Conservation (phyloP, 2,329 filamentous ascomycete genomes). For the Gremmenia infestans region DNA sequence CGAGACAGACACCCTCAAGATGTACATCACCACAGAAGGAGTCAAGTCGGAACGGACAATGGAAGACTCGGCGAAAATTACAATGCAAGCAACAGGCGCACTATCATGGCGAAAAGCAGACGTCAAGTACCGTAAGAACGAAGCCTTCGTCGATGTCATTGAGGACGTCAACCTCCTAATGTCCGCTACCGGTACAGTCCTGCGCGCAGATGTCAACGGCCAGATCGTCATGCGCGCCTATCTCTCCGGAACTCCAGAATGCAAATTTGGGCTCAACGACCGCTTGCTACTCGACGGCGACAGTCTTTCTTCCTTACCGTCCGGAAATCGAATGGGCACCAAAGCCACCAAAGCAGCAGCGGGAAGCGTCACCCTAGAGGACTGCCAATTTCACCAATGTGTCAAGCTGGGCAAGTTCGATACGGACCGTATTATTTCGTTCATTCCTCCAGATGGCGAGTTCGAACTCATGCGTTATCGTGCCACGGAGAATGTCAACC, state of each 20-base stretch:
- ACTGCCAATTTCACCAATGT: conserved; percentile 98
- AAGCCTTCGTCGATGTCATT: conserved; percentile 98
- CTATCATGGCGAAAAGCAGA: conserved; percentile 95
- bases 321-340: conserved; percentile 71
- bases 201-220: conserved; percentile 92
- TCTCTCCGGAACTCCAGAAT: conserved; percentile 91
- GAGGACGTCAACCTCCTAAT: conserved; percentile 98
- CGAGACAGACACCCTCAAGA: conserved; percentile 96
- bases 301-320: conserved; percentile 58
- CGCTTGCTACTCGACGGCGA: conserved; percentile 82
- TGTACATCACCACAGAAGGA: conserved; percentile 99
- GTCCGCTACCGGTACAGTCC: conserved; percentile 93
- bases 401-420: conserved; percentile 97
- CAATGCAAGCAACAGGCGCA: conserved; percentile 97
- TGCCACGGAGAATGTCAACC: conserved; percentile 95
- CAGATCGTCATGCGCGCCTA: conserved; percentile 99
- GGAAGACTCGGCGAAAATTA: conserved; percentile 96
- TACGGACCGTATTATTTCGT: conserved; percentile 92
- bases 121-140: conserved; percentile 99
- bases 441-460: conserved; percentile 93
- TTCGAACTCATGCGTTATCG: conserved; percentile 99
- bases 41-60: conserved; percentile 84
- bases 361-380: conserved; percentile 90
- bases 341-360: conserved; percentile 95
- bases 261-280: conserved; percentile 98